phyloP scores from a whole-genome alignment of 495 filamentous ascomycete genomes.

The Podospora pseudopauciseta region DNA sequence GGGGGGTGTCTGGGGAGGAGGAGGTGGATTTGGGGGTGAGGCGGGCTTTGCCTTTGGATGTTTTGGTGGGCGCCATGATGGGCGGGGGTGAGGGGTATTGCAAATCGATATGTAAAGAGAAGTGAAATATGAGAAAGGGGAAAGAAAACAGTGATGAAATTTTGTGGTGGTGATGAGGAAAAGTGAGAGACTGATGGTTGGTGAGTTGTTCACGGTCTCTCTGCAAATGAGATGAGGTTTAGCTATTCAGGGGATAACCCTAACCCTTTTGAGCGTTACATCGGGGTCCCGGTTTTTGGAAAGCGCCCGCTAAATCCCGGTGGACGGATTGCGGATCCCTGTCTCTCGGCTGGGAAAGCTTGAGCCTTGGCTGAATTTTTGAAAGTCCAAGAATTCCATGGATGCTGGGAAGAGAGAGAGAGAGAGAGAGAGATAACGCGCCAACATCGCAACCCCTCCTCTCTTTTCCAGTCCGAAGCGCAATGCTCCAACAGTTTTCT shows the following conservation, averaged over 20 bases:
- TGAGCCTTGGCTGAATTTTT: slow-evolving; percentile 27
- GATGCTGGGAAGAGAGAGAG: neutral
- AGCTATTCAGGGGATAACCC: slow-evolving; percentile 10
- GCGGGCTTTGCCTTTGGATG: slow-evolving; percentile 18
- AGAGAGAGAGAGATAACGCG: neutral
- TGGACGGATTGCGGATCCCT: neutral
- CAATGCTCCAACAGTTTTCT: slow-evolving; percentile 26
- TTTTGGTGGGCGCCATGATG: slow-evolving; percentile 28
- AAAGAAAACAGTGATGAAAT: neutral
- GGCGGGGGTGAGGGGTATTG: neutral
- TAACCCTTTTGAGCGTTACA: slow-evolving; percentile 16
- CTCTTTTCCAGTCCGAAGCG: slow-evolving; percentile 6
- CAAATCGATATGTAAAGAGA: slow-evolving; percentile 3
- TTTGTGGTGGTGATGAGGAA: neutral
- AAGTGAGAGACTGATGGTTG: slow-evolving; percentile 4
- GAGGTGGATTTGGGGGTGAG: slow-evolving; percentile 10
- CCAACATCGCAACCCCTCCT: neutral
- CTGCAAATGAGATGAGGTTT: neutral
- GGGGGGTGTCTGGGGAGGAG: slow-evolving; percentile 27
- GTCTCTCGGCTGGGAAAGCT: neutral
- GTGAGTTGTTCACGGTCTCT: neutral
- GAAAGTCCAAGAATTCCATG: slow-evolving; percentile 1
- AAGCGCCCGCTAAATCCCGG: neutral
- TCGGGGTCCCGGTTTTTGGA: neutral
- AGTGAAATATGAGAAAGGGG: neutral